phyloP scores from a whole-genome alignment of 2,329 filamentous ascomycete species.

The Epichloe sp. region DNA sequence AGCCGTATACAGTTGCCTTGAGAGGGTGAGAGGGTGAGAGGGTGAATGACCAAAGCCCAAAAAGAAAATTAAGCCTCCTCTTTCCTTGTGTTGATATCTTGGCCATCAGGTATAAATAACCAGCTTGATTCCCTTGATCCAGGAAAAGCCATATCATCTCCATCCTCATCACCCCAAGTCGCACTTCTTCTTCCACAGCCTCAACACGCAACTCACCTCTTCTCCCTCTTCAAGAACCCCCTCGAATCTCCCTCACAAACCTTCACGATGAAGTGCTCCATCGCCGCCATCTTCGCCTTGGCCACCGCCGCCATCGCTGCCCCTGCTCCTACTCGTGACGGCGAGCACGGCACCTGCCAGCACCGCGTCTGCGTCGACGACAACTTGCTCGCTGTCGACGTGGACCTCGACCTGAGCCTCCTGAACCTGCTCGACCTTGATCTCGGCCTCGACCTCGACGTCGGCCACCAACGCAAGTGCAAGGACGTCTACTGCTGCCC shows the following conservation, averaged over 20 bases:
- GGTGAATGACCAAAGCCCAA: no score
- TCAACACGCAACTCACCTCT: neutral
- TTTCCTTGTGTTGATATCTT: neutral
- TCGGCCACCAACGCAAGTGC: neutral
- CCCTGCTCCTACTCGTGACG: neutral
- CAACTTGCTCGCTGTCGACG: neutral
- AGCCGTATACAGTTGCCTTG: no score
- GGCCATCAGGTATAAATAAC: neutral
- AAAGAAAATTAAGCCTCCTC: no score
- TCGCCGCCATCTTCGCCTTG: conserved; percentile 2
- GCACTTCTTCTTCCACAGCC: neutral
- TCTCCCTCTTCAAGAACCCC: neutral
- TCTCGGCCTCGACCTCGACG: neutral
- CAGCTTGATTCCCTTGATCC: neutral
- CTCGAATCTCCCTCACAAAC: neutral
- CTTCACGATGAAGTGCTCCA: conserved; percentile 3
- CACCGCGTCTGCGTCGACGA: neutral
- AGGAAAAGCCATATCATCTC: no score
- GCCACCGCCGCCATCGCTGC: conserved; percentile 1
- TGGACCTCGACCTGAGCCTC: neutral
- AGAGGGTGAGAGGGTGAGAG: no score
- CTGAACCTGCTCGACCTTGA: neutral
- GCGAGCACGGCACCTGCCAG: neutral
- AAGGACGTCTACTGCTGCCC: conserved; percentile 2
- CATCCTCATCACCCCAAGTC: neutral